Percentiles rank a stretch among this genome's conserved stretches.
Evolutionary conservation across 768 basidiomycete genomes (phyloP).

Genomic region (Tricholoma bakamatsutake): DNA sequence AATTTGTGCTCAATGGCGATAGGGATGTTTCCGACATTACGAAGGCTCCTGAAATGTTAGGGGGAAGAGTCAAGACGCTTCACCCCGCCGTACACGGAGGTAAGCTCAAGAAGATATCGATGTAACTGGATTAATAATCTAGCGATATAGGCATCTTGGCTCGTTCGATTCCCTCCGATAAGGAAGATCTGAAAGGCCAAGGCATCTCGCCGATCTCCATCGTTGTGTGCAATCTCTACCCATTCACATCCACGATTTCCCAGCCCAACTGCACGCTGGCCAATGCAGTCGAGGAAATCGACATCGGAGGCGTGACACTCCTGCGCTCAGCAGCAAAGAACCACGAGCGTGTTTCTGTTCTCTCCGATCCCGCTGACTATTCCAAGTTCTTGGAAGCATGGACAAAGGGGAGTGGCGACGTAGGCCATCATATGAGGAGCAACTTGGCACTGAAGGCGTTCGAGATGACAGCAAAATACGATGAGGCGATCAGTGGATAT

Average conservation of each 20-base stretch:
- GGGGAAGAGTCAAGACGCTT: conserved; percentile 95
- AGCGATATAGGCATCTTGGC: conserved; percentile 80
- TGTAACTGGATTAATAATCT: conserved; percentile 4
- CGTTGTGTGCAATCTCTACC: conserved; percentile 99
- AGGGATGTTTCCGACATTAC: conserved; percentile 98
- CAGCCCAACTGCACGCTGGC: conserved; percentile 85
- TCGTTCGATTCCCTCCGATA: conserved; percentile 85
- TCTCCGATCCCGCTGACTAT: conserved; percentile 90
- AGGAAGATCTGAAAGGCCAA: conserved; percentile 77
- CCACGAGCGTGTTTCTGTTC: conserved; percentile 84
- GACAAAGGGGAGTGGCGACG: conserved; percentile 67
- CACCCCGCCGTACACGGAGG: conserved; percentile 98
- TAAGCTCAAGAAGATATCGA: conserved; percentile 21
- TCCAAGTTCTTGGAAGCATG: conserved; percentile 71
- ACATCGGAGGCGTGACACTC: conserved; percentile 97
- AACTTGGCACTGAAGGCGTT: conserved; percentile 95
- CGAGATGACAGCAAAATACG: conserved; percentile 92
- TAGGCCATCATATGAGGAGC: conserved; percentile 64
- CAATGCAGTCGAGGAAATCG: conserved; percentile 94
- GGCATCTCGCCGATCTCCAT: conserved; percentile 89
- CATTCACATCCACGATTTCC: conserved; percentile 88
- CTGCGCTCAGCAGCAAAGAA: conserved; percentile 98
- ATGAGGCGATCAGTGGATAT: conserved; percentile 93
- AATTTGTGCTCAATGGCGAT: background rate
- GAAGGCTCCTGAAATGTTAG: conserved; percentile 98